Evolutionary conservation across 768 basidiomycete genomes (phyloP).

Genomic region (Rhizopogon vulgaris): DNA sequence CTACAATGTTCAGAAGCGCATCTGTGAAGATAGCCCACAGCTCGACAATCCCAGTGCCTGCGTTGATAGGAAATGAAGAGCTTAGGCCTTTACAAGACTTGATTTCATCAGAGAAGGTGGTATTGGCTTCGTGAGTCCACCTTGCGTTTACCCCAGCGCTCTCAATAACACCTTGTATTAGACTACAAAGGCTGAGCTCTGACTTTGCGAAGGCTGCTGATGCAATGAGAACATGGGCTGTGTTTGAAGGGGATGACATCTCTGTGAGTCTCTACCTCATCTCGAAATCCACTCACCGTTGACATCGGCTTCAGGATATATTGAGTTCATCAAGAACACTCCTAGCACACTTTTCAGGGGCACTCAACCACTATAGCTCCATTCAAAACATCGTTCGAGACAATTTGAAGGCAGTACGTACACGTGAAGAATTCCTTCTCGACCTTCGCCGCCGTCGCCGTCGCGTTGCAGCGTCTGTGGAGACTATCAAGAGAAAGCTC

Average conservation of each 20-base stretch:
- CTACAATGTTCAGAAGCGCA: slow-evolving; percentile 66
- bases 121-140: slow-evolving; percentile 60
- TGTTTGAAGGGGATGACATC: slow-evolving; percentile 79
- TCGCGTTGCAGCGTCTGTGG: slow-evolving; percentile 61
- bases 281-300: background rate
- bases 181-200: slow-evolving; percentile 57
- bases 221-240: slow-evolving; percentile 65
- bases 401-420: slow-evolving; percentile 77
- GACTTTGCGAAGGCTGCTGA: slow-evolving; percentile 71
- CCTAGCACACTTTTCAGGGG: slow-evolving; percentile 58
- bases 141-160: background rate
- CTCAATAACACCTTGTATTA: slow-evolving; percentile 15
- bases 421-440: slow-evolving; percentile 78
- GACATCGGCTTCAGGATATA: slow-evolving; percentile 49
- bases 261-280: slow-evolving; percentile 40
- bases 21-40: slow-evolving; percentile 87
- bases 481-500: slow-evolving; percentile 81
- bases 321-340: slow-evolving; percentile 65
- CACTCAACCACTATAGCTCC: slow-evolving; percentile 61
- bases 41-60: slow-evolving; percentile 67
- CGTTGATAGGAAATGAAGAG: slow-evolving; percentile 58
- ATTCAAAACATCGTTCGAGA: slow-evolving; percentile 58
- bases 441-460: slow-evolving; percentile 68
- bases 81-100: slow-evolving; percentile 79
- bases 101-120: slow-evolving; percentile 82